Evolutionary conservation across 179 eudicot genomes (phyloP).

Genomic region (Silene vulgaris): DNA sequence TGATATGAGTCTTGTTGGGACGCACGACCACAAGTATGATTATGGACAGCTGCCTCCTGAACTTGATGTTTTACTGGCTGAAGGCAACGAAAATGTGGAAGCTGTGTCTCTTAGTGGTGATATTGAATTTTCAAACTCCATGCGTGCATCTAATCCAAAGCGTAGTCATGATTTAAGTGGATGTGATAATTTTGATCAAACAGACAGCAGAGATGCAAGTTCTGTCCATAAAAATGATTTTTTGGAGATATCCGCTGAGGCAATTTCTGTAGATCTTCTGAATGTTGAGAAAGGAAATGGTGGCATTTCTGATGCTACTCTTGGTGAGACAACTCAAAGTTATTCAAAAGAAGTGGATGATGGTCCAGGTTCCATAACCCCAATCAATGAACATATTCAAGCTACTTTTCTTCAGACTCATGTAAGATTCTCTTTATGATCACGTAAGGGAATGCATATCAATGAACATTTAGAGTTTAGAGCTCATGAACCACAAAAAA

Average conservation of each 20-base stretch:
- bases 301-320: constrained; percentile 16
- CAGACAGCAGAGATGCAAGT: constrained; percentile 23
- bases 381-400: constrained; percentile 20
- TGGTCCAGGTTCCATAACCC: constrained; percentile 23
- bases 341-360: constrained; percentile 9
- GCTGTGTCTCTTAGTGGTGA: constrained; percentile 27
- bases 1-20: constrained; percentile 86
- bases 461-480: neutral
- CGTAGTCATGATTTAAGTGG: constrained; percentile 20
- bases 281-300: constrained; percentile 25
- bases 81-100: constrained; percentile 45
- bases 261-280: constrained; percentile 21
- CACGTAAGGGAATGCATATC: neutral
- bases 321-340: constrained; percentile 19
- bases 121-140: constrained; percentile 29
- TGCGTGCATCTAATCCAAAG: constrained; percentile 14
- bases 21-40: constrained; percentile 49
- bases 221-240: constrained; percentile 8
- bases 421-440: constrained; percentile 36
- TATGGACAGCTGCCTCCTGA: constrained; percentile 69
- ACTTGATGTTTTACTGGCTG: constrained; percentile 61
- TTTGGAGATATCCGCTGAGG: constrained; percentile 24
- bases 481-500: neutral
- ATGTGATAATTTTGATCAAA: constrained; percentile 11
- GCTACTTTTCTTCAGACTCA: constrained; percentile 27